Conservation (phyloP, 108 stramenopile genomes). For the Epithemia pelagica region DNA sequence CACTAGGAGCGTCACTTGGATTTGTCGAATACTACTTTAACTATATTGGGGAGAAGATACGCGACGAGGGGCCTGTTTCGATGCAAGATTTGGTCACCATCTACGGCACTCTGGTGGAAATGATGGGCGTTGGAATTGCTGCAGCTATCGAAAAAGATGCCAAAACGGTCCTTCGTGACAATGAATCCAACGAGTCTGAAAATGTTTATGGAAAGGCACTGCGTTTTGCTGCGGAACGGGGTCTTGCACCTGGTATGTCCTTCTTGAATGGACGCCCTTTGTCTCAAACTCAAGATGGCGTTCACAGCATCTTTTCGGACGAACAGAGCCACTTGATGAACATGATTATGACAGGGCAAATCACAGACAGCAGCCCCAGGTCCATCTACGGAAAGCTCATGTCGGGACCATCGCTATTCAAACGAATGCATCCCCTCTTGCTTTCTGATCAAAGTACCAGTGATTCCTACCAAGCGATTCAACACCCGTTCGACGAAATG, state of each 20-base stretch:
- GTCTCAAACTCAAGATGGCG: constrained; percentile 28
- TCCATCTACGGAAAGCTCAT: constrained; percentile 65
- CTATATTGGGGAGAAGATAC: not conserved
- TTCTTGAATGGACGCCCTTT: constrained; percentile 83
- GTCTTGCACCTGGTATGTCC: constrained; percentile 62
- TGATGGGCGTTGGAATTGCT: constrained; percentile 14
- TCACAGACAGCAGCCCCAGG: constrained; percentile 58
- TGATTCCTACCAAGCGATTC: constrained; percentile 27
- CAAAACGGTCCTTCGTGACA: not conserved
- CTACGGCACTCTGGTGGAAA: constrained; percentile 34
- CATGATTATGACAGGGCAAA: constrained; percentile 39
- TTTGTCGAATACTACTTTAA: constrained; percentile 24
- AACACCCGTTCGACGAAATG: constrained; percentile 24
- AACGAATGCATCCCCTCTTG: constrained; percentile 53
- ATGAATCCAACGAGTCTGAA: constrained; percentile 12
- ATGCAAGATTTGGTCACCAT: constrained; percentile 20
- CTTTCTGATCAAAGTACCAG: constrained; percentile 11
- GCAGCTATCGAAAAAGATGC: constrained; percentile 5
- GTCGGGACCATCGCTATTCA: constrained; percentile 43
- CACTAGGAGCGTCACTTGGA: constrained; percentile 7
- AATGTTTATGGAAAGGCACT: constrained; percentile 37
- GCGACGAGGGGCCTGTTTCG: constrained; percentile 1
- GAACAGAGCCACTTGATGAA: constrained; percentile 53
- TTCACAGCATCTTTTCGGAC: constrained; percentile 44
- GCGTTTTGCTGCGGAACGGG: constrained; percentile 49